Evolutionary conservation across 805 yeast species (phyloP), one percentile per base, ranked within the genome.

Genomic region (Zygotorulaspora sp.): DNA sequence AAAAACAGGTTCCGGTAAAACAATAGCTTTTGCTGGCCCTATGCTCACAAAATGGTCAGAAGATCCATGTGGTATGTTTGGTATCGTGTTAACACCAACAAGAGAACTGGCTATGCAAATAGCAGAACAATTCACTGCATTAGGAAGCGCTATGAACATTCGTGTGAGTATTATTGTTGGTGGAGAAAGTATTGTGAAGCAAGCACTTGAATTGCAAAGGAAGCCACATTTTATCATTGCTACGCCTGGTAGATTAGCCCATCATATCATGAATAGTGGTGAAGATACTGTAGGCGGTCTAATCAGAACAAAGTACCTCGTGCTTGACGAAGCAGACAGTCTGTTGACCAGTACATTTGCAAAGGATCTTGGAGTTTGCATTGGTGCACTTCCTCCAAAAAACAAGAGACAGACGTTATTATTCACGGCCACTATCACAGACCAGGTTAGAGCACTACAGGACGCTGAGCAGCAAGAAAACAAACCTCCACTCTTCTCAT

Each of bases 1-100:
- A 21, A 84, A 84, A 61, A 92, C 98, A 0, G 98, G 98, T 63
- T 82, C 95, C 12, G 98, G 98, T 74, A 92, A 92, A 59, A 92
- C 98, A 1, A 79, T 92, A 15, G 96, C 97, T 1, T 92, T 92
- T 71, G 97, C 90, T 1, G 94, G 87, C n/a, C 98, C 98, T 2
- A 90, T 92, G 86, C 68, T 92, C 39, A 78, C 95, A 1, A 73
- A 82, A 55, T 92, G 97, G 96, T 84, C 97, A 0, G 83, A 81
- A 48, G 97, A 92, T 58, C 98, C 98, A 1, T 75, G 75, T 61
- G 98, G 97, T 1, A 83, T 92, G 25, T 92, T 71, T 62, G 98
- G 97, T 3, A 66, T 92, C 2, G 75, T 92, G 1, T 62, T 92
- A 40, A 92, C 98, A 0, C 98, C 98, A 3, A 82, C 90, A 0